These are phyloP conservation scores for Volvox reticuliferus DNA, from an alignment of 139 green algal species.

Conservation along the genomic window DNA sequence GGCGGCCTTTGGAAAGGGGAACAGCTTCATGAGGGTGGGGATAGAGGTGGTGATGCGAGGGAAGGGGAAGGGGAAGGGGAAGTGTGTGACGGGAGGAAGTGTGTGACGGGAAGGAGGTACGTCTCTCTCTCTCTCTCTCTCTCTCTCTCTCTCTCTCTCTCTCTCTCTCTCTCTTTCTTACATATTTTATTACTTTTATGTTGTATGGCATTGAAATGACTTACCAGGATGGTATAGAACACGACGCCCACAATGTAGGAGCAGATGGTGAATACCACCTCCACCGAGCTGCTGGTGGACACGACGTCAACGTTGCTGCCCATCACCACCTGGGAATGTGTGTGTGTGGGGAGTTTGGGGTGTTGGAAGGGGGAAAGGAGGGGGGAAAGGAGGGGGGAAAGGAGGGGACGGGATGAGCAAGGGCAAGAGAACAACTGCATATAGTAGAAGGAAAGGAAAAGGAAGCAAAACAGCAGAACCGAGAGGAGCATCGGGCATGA, in stretches of 20 bases:
- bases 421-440: too few species aligned
- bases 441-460: too few species aligned
- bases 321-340: conserved; percentile 41
- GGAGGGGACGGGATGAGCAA: neutral
- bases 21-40: neutral
- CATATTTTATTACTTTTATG: too few species aligned
- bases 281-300: conserved; percentile 49
- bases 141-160: too few species aligned
- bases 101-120: neutral
- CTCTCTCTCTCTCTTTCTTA: too few species aligned
- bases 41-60: neutral
- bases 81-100: too few species aligned
- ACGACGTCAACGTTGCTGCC: conserved; percentile 46
- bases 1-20: too few species aligned
- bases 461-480: too few species aligned
- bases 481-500: too few species aligned
- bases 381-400: neutral
- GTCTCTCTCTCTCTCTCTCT: neutral
- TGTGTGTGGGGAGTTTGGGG: neutral
- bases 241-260: conserved; percentile 50
- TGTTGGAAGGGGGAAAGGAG: neutral
- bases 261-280: conserved; percentile 53
- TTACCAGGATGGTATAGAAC: conserved; percentile 63
- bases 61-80: neutral
- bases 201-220: neutral